phyloP scores from a whole-genome alignment of 78 protist species.

The Isochrysis galbana region DNA sequence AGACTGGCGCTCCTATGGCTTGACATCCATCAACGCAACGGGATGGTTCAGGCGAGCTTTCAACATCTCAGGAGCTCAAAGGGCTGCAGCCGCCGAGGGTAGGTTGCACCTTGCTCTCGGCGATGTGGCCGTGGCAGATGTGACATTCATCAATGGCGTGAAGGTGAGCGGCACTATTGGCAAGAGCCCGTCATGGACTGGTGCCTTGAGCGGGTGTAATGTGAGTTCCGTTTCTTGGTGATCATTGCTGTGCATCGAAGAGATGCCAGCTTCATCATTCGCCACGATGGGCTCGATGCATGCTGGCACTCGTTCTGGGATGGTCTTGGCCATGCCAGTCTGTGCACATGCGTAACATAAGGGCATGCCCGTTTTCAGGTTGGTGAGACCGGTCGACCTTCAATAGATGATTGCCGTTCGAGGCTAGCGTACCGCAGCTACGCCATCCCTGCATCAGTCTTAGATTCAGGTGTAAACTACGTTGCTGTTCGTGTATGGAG shows the following conservation, averaged over 20 bases:
- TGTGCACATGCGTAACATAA: too few relatives aligned
- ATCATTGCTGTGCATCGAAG: too few relatives aligned
- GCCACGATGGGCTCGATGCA: too few relatives aligned
- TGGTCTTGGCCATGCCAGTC: too few relatives aligned
- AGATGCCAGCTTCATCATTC: neutral
- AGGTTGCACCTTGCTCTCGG: neutral
- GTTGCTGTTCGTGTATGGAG: neutral
- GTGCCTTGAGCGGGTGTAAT: too few relatives aligned
- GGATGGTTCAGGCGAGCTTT: neutral
- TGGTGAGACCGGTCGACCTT: too few relatives aligned
- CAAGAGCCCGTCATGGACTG: too few relatives aligned
- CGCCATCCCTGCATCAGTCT: neutral
- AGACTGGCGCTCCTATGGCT: neutral
- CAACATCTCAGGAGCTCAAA: neutral
- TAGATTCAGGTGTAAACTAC: neutral
- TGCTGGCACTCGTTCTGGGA: too few relatives aligned
- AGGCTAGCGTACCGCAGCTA: neutral
- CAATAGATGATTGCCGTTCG: too few relatives aligned
- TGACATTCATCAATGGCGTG: neutral
- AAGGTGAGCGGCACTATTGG: neutral
- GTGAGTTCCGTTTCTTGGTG: too few relatives aligned
- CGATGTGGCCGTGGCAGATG: neutral
- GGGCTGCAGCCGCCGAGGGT: neutral
- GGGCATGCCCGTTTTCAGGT: too few relatives aligned
- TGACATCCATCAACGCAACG: neutral